Evolutionary conservation across 1,139 yeast genomes (phyloP), one percentile per base, ranked within the genome.

Genomic region (Yamadazyma atmosphaerica): DNA sequence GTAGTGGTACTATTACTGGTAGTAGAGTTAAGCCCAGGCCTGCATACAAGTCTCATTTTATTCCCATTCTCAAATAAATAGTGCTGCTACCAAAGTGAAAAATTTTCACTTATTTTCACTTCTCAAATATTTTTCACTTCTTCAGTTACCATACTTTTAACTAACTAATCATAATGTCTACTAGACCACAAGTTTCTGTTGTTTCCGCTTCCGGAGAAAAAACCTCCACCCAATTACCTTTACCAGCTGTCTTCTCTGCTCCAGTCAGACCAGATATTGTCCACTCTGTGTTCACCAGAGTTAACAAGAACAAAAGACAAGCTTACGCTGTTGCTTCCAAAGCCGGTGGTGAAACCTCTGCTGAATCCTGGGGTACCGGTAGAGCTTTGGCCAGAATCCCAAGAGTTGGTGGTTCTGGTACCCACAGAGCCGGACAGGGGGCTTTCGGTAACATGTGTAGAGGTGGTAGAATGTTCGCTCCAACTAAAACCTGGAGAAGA

Each of bases 381-480:
- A 90, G 98, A 83, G 98, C 98, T 78, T 97, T 92, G 70, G 98
- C 98, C 79, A 92, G 98, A 84, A 90, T 92, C 75, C 98, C 98
- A 81, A 90, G 98, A 85, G 98, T 92, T 72, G 96, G 96, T 78
- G 98, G 98, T 81, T 90, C 96, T 73, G 98, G 98, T 86, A 92
- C 98, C 73, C 97, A 89, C 95, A 92, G 98, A 81, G 83, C 98
- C 58, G 98, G 98, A 76, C 98, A 92, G 80, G 98, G 90, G 75
- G 98, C 98, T 72, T 92, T 92, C 83, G 98, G 98, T 84, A 92
- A 92, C 94, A 92, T 92, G 98, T 92, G 98, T 85, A 92, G 98
- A 81, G 97, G 98, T 76, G 98, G 98, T 81, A 96, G 98, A 81
- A 92, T 92, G 98, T 92, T 92, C 69, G 97, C 98, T 75, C 98